Conservation (phyloP, 192 early-diverging fungal species). For the Umbelopsis vinacea region DNA sequence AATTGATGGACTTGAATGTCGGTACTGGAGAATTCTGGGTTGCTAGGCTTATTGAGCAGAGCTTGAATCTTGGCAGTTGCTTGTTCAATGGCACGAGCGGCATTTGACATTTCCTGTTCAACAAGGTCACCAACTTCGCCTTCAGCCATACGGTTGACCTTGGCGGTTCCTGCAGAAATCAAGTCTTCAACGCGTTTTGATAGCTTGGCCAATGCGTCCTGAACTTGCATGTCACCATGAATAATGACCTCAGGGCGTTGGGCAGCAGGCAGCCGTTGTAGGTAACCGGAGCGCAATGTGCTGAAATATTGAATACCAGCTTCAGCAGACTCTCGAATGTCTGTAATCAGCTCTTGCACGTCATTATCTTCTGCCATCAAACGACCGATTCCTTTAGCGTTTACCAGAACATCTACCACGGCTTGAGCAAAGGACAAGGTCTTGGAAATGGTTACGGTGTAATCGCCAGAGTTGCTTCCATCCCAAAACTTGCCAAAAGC, state of each 20-base stretch:
- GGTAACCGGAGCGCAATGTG: conserved; percentile 78
- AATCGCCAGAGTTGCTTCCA: conserved; percentile 65
- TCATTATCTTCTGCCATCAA: conserved; percentile 81
- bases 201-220: conserved; percentile 72
- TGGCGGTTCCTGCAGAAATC: conserved; percentile 59
- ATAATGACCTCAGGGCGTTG: conserved; percentile 77
- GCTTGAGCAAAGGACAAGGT: conserved; percentile 83
- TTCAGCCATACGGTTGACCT: conserved; percentile 55
- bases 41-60: conserved; percentile 77
- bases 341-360: conserved; percentile 75
- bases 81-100: conserved; percentile 90
- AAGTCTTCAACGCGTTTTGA: conserved; percentile 80
- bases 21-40: conserved; percentile 67
- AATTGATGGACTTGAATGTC: conserved; percentile 91
- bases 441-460: conserved; percentile 81
- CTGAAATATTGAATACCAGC: conserved; percentile 82
- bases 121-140: conserved; percentile 92
- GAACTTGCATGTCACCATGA: conserved; percentile 75
- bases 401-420: conserved; percentile 79
- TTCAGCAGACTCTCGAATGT: conserved; percentile 67
- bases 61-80: conserved; percentile 83
- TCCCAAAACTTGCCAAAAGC: conserved; percentile 48
- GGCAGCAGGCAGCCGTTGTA: conserved; percentile 63
- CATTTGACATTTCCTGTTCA: conserved; percentile 91
- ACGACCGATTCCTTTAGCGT: conserved; percentile 89